A percentile compares a stretch with the other conserved stretches of the same genome.
Evolutionary conservation across 306 rosid species (phyloP).

Genomic region (Inga leiocalycina): DNA sequence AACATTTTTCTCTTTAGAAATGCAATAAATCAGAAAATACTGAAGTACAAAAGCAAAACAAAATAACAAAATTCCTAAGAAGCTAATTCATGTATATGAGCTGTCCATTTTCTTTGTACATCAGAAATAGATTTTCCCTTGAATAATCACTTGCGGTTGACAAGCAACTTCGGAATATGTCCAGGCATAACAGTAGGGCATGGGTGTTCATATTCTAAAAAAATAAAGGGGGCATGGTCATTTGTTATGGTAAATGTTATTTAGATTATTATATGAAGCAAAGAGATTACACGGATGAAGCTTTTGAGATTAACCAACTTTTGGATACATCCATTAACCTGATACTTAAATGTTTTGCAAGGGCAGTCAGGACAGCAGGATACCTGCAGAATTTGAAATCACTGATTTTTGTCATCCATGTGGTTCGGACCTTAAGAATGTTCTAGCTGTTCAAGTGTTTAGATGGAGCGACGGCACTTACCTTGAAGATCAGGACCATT

Average conservation of each 20-base stretch:
- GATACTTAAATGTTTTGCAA: constrained; percentile 41
- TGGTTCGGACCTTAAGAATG: constrained; percentile 66
- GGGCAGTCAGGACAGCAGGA: constrained; percentile 95
- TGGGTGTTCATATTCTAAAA: background rate
- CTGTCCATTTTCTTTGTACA: background rate
- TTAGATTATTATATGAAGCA: constrained; percentile 16
- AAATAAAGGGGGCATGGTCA: background rate
- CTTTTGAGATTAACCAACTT: constrained; percentile 18
- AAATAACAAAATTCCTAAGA: background rate
- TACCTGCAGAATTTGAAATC: constrained; percentile 96
- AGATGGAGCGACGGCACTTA: constrained; percentile 98
- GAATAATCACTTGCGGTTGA: background rate
- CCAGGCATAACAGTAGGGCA: background rate
- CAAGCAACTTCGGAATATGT: background rate
- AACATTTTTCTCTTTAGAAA: background rate
- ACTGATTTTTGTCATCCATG: constrained; percentile 80
- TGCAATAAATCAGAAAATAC: background rate
- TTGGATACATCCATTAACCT: constrained; percentile 36
- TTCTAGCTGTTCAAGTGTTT: constrained; percentile 89
- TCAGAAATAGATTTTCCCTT: background rate
- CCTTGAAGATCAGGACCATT: constrained; percentile 98
- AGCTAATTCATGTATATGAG: background rate
- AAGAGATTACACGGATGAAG: constrained; percentile 13
- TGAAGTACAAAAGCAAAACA: background rate
- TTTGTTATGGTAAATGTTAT: background rate